Evolutionary conservation across 2,329 filamentous ascomycete species (phyloP).

Genomic region (Didymella sp.): DNA sequence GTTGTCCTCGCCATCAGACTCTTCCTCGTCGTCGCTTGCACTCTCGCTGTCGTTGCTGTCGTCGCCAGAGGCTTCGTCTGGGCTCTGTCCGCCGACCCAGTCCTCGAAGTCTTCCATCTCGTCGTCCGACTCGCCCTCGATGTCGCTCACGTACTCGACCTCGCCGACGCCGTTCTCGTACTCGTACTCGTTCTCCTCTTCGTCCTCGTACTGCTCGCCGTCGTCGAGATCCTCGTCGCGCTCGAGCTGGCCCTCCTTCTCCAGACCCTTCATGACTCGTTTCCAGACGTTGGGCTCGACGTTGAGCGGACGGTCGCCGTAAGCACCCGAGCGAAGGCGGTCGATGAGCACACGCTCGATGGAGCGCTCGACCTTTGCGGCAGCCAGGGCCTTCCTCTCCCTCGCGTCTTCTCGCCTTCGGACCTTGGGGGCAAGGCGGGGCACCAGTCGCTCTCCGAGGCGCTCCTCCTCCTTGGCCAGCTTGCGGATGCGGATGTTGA

Average conservation of each 20-base stretch:
- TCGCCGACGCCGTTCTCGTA: slow-evolving; percentile 71
- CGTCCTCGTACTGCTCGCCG: slow-evolving; percentile 80
- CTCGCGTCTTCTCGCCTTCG: slow-evolving; percentile 58
- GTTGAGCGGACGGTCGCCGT: slow-evolving; percentile 93
- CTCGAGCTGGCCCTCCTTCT: slow-evolving; percentile 82
- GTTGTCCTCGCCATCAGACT: slow-evolving; percentile 61
- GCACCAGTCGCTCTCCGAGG: slow-evolving; percentile 85
- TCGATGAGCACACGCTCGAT: slow-evolving; percentile 97
- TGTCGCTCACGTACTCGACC: slow-evolving; percentile 92
- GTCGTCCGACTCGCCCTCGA: slow-evolving; percentile 76
- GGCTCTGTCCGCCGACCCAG: slow-evolving; percentile 80
- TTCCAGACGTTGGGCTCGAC: slow-evolving; percentile 96
- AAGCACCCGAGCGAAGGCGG: slow-evolving; percentile 86
- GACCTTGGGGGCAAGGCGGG: slow-evolving; percentile 91
- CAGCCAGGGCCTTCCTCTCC: slow-evolving; percentile 59
- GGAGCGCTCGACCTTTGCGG: slow-evolving; percentile 90
- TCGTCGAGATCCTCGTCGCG: slow-evolving; percentile 89
- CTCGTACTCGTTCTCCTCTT: slow-evolving; percentile 71
- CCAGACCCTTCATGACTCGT: slow-evolving; percentile 90
- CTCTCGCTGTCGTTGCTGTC: slow-evolving; percentile 67
- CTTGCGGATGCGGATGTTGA: slow-evolving; percentile 77
- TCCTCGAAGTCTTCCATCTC: slow-evolving; percentile 79
- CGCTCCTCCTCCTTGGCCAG: slow-evolving; percentile 89
- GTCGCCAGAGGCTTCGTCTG: slow-evolving; percentile 61
- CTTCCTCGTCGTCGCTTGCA: slow-evolving; percentile 59